These are phyloP conservation scores for Gillenia trifoliata DNA, from an alignment of 306 rosid genomes.

Conservation along the genomic window DNA sequence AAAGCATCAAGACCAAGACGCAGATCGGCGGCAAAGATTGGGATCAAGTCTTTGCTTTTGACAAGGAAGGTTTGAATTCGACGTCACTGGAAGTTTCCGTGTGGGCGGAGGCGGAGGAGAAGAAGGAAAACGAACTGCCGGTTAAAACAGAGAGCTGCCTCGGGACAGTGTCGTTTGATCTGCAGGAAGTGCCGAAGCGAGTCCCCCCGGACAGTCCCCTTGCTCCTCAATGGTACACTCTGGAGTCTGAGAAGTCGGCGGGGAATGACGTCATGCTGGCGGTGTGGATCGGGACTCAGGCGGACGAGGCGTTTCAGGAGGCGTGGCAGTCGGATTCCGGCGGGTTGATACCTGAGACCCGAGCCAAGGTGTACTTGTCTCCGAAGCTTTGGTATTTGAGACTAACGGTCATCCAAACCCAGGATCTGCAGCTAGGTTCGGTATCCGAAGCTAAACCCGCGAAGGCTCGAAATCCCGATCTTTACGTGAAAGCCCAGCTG, in stretches of 20 bases:
- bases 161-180: slow-evolving; percentile 60
- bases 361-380: slow-evolving; percentile 86
- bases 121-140: slow-evolving; percentile 24
- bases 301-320: slow-evolving; percentile 83
- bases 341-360: slow-evolving; percentile 72
- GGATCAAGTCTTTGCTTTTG: slow-evolving; percentile 87
- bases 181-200: slow-evolving; percentile 75
- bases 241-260: slow-evolving; percentile 37
- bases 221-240: slow-evolving; percentile 87
- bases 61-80: slow-evolving; percentile 72
- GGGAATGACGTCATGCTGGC: slow-evolving; percentile 86
- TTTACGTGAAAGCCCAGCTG: slow-evolving; percentile 67
- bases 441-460: slow-evolving; percentile 40
- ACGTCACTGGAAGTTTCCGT: slow-evolving; percentile 73
- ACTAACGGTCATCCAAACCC: slow-evolving; percentile 95
- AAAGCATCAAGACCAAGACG: slow-evolving; percentile 53
- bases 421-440: slow-evolving; percentile 57
- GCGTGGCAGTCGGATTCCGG: slow-evolving; percentile 96
- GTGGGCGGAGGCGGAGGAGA: slow-evolving; percentile 51
- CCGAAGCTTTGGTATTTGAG: slow-evolving; percentile 92
- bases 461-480: slow-evolving; percentile 41
- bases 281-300: slow-evolving; percentile 77
- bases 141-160: slow-evolving; percentile 26
- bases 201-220: slow-evolving; percentile 84
- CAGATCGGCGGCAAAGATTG: slow-evolving; percentile 56